Base-by-base conservation (phyloP, 805 yeast genomes). In the Candida nitratophila region DNA sequence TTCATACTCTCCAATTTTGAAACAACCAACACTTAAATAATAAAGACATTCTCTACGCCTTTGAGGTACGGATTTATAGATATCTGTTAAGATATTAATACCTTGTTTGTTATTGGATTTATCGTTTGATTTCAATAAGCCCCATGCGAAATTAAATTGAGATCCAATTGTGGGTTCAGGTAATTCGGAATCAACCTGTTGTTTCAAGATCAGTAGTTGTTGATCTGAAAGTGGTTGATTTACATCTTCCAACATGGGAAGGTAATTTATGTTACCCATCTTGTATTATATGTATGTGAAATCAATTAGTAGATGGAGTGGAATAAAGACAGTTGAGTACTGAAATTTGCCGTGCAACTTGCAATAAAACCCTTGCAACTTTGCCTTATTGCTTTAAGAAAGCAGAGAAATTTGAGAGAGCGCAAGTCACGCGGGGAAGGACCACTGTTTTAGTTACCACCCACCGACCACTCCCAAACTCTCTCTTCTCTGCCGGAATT, bases 131-230 rank as follows among this genome's bases (percentile, higher is more conserved):
- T 88, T 90, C 49, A 95, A 77, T 41, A 93, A 69, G 3, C 95
- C 99, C 99, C 99, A 93, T 0, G 97, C 95, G 55, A 86, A 86
- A 64, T 95, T 93, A 73, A 93, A 93, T 46, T 81, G 77, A 2
- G 96, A 83, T 61, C 89, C 97, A 0, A 86, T 74, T 0, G 90
- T 73, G 0, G 87, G 89, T 34, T 74, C 69, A 5, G 93, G 95
- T 29, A 85, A 81, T 60, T 93, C 98, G 1, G 83, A 70, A 24
- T 79, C 76, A 35, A 86, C 88, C 55, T 88, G 96, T 52, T 80
- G 76, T 50, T 78, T 81, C 27, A 93, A 73, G 1, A 89, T 75
- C 15, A 78, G 82, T 36, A 93, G 71, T 55, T 91, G 95, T 45
- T 83, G 85, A 5, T 76, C 73, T 0, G 90, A 71, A 20, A 90